phyloP scores from a whole-genome alignment of 129 eudicot genomes.

The Rutidosis leptorrhynchoides region DNA sequence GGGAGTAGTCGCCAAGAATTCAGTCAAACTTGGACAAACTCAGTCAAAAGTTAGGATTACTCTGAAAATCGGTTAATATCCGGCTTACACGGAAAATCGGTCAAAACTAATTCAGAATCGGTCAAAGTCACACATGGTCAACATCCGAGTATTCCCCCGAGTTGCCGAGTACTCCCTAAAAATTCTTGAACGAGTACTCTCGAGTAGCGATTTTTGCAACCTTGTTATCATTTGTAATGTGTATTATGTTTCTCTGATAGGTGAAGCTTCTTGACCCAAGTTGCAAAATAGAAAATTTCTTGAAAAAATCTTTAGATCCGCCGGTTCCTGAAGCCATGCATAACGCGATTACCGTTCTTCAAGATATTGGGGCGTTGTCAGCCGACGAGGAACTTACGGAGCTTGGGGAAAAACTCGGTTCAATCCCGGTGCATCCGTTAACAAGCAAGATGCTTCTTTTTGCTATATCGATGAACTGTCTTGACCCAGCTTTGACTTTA shows the following conservation, averaged over 20 bases:
- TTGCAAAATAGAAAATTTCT: constrained; percentile 70
- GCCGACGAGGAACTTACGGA: constrained; percentile 75
- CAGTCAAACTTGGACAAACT: no score
- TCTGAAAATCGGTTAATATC: no score
- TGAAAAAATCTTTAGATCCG: constrained; percentile 79
- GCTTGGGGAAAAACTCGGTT: constrained; percentile 78
- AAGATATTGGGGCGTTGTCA: constrained; percentile 89
- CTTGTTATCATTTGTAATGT: no score
- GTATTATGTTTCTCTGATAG: constrained; percentile 32
- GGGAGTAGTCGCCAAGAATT: no score
- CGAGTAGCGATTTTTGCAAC: no score
- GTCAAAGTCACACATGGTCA: no score
- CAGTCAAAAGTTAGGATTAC: no score
- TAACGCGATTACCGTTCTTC: constrained; percentile 72
- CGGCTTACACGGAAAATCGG: no score
- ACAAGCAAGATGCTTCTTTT: constrained; percentile 96
- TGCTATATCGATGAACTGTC: constrained; percentile 74
- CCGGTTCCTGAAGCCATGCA: constrained; percentile 79
- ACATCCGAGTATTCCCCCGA: no score
- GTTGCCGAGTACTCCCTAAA: no score
- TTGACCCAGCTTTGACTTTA: constrained; percentile 95
- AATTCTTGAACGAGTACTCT: no score
- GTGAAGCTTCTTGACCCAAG: constrained; percentile 80
- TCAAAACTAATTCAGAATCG: no score
- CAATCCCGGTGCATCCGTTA: constrained; percentile 87